Percentiles rank a stretch among this genome's conserved stretches.
Evolutionary conservation across 192 early-diverging fungal genomes (phyloP).

Genomic region (Linnemannia exigua): DNA sequence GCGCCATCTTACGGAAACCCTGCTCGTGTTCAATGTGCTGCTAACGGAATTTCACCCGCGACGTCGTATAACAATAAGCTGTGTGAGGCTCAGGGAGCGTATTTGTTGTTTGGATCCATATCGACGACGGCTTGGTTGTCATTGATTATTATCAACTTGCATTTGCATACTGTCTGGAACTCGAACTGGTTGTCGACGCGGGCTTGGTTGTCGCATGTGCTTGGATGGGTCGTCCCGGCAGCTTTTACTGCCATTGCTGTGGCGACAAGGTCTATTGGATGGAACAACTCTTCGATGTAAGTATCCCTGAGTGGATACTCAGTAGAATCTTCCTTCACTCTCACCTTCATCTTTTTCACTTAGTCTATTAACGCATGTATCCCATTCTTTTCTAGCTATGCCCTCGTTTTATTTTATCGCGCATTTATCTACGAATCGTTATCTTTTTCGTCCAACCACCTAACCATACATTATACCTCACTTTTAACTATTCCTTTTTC

Average conservation of each 20-base stretch:
- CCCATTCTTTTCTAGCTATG: too few species aligned
- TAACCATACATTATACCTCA: neutral
- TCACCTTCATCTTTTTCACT: slow-evolving; percentile 32
- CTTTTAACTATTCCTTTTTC: slow-evolving; percentile 37
- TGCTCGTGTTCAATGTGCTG: slow-evolving; percentile 50
- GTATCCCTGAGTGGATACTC: neutral
- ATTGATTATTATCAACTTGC: slow-evolving; percentile 51
- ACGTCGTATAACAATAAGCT: slow-evolving; percentile 49
- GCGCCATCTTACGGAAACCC: slow-evolving; percentile 53
- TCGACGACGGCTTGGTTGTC: slow-evolving; percentile 54
- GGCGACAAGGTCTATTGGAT: slow-evolving; percentile 47
- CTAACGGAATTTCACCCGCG: slow-evolving; percentile 23
- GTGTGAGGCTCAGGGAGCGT: slow-evolving; percentile 56
- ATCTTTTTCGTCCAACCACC: neutral
- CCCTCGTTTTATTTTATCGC: too few species aligned
- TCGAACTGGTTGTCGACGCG: slow-evolving; percentile 57
- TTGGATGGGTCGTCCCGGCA: slow-evolving; percentile 60
- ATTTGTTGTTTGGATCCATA: slow-evolving; percentile 57
- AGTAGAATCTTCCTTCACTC: slow-evolving; percentile 12
- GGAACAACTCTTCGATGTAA: slow-evolving; percentile 60
- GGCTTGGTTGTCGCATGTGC: slow-evolving; percentile 41
- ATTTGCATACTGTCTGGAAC: slow-evolving; percentile 65
- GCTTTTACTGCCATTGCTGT: slow-evolving; percentile 51
- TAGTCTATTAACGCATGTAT: too few species aligned
- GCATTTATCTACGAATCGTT: too few species aligned